Percentiles rank a stretch among this genome's conserved stretches.
phyloP scores from a whole-genome alignment of 2,329 filamentous ascomycete species.

The Elsinoe perseae region DNA sequence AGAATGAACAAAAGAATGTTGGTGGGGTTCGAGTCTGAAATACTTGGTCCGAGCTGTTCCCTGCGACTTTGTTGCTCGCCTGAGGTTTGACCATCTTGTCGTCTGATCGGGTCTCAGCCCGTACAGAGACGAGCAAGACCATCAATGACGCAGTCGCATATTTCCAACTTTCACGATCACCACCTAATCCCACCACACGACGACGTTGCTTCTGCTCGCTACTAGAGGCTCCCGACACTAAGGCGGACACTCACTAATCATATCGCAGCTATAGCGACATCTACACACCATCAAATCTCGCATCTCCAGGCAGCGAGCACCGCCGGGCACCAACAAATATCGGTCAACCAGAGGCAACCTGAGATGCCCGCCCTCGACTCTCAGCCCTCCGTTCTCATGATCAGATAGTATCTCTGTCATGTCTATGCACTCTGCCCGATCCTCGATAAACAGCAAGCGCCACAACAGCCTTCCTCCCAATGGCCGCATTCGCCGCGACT shows the following conservation, averaged over 20 bases:
- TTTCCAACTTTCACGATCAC: background rate
- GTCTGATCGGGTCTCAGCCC: constrained; percentile 9
- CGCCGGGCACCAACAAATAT: background rate
- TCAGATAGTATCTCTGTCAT: constrained; percentile 20
- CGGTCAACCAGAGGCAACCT: constrained; percentile 3
- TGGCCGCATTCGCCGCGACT: constrained; percentile 34
- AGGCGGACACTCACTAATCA: background rate
- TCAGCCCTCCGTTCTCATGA: background rate
- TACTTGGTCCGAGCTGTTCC: constrained; percentile 3
- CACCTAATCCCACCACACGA: constrained; percentile 6
- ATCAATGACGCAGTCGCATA: constrained; percentile 13
- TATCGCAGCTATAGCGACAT: background rate
- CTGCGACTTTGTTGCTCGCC: background rate
- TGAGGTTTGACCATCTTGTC: background rate
- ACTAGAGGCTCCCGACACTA: background rate
- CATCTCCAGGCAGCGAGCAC: background rate
- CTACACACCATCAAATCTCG: background rate
- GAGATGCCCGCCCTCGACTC: constrained; percentile 10
- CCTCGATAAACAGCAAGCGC: constrained; percentile 31
- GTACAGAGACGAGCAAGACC: constrained; percentile 5
- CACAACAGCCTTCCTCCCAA: constrained; percentile 38
- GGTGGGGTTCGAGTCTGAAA: constrained; percentile 10
- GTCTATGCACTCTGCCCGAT: constrained; percentile 26
- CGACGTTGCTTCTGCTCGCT: constrained; percentile 2
- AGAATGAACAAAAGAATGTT: background rate